Evolutionary conservation across 192 early-diverging fungal genomes (phyloP), one percentile per base, ranked within the genome.

Genomic region (Physocladia obscura): DNA sequence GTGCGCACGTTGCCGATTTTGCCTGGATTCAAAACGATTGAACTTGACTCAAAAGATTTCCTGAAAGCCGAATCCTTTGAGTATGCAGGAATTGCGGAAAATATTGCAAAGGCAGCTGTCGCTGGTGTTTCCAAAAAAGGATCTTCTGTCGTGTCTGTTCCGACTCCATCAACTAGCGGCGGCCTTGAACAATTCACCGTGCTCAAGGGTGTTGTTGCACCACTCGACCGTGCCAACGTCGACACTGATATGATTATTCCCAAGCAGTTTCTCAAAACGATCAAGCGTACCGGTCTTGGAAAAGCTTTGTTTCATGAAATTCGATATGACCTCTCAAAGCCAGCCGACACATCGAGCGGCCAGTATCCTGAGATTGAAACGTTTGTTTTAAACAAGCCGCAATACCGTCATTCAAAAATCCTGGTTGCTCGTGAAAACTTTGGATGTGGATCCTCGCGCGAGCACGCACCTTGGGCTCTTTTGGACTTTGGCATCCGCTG

Each of bases 211-310:
- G 73, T 77, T 47, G 79, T 85, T 21, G 86, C 86, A 0, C 87
- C 87, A n/a, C 72, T 90, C 40, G 76, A 70, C 30, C 77, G 86
- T 65, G 48, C 83, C 52, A 90, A 90, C 70, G 77, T 88, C 31
- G 89, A 90, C 75, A 90, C 89, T 26, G 89, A 90, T 77, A 87
- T 83, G 81, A 86, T 90, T 64, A 90, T 90, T 69, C 89, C 89
- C 50, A 90, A 90, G 72, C 87, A 90, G 68, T 90, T 90, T 77
- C 82, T 90, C 47, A 90, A 90, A 73, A 90, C 89, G 56, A 90
- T 90, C 75, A 82, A 87, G 69, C 79, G 87, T 21, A 90, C 89
- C 27, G 89, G 89, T 1, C 80, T 90, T 30, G 87, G 87, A 56
- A 74, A 52, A 4, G 77, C 81, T 22, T 73, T 90, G 4, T 90